Evolutionary conservation across 2,329 filamentous ascomycete genomes (phyloP), one percentile per base, ranked within the genome.

Genomic region (Alternaria gansuensis): DNA sequence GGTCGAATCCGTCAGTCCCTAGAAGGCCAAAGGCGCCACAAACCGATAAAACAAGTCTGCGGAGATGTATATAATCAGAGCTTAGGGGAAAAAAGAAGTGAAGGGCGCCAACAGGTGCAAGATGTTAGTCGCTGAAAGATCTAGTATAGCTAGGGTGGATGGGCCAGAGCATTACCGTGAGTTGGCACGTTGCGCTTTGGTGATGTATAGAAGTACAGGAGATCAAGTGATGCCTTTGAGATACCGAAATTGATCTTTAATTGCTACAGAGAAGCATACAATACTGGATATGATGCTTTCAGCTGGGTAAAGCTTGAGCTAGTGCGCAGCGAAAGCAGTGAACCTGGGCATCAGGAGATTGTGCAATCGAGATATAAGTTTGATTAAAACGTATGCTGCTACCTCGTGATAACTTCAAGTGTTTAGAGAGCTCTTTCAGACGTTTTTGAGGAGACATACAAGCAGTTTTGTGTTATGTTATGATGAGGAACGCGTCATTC

Each of bases 351-450:
- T 24, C 11, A 21, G 10, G n/a, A 24, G 29, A 33, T 21, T 31
- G 13, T 24, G 21, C 31, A 8, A 24, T 5, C 3, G 3, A 46
- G 13, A 17, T 8, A 34, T 13, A 5, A 34, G 11, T 0, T 3
- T 34, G 17, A 9, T 11, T 10, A 3, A 10, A 3, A 13, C n/a
- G 9, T 10, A 11, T 13, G 24, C 10, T 8, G 10, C 29, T 23
- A 34, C 44, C 8, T 24, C 10, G 11, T 14, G n/a, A n/a, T 7
- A 5, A 28, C 29, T 11, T 4, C 0, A 13, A 24, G 7, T 2
- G 7, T 0, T 13, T 5, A 1, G 14, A 14, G 17, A 46, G 21
- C 17, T 1, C 14, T 21, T 1, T 23, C 4, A 9, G 1, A 0
- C 7, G 3, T 10, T 9, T 10, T 4, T 4, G 13, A 4, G 13